Evolutionary conservation across 495 filamentous ascomycete genomes (phyloP), one percentile per base, ranked within the genome.

Genomic region (Penicillium simplicissimum): DNA sequence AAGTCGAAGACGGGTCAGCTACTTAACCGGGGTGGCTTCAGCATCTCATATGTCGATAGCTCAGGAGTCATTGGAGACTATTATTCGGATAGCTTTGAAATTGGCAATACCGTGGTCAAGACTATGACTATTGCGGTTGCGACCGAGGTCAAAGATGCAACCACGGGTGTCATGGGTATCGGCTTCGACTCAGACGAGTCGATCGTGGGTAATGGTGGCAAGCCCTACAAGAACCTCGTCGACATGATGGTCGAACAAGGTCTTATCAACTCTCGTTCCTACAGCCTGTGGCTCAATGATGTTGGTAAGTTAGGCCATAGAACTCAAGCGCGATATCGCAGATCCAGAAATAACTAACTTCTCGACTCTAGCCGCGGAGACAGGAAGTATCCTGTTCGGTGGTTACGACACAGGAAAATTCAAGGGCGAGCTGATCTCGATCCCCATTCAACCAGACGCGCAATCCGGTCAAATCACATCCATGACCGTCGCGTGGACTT

Each of bases 211-310:
- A 14, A 34, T 4, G 48, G 48, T 10, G 13, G 48, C 48, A 52
- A 9, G 11, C 48, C 48, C 13, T 52, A 52, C 31, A 52, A 52
- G 13, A 52, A 52, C 13, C 48, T 52, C 7, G 48, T 52, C 14
- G 48, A 34, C 10, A 52, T 28, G 48, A 52, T 52, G 48, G 48
- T 52, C 8, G 11, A 33, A 34, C 48, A 52, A 52, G 48, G 48
- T 9, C 48, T 52, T 9, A 52, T 52, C 48, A 52, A 52, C 25
- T 52, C 48, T 31, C 48, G 48, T 34, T n/a, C 48, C 17, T 52
- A 52, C 48, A 52, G 48, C 31, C 14, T 52, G 48, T 52, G 48
- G 48, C 48, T 52, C 14, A 52, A 52, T 34, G 48, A 52, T 17
- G 31, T 52, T 19, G n/a, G 48, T 52, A 11, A 33, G 48, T 52